phyloP scores from a whole-genome alignment of 495 filamentous ascomycete genomes.

The Choiromyces venosus region DNA sequence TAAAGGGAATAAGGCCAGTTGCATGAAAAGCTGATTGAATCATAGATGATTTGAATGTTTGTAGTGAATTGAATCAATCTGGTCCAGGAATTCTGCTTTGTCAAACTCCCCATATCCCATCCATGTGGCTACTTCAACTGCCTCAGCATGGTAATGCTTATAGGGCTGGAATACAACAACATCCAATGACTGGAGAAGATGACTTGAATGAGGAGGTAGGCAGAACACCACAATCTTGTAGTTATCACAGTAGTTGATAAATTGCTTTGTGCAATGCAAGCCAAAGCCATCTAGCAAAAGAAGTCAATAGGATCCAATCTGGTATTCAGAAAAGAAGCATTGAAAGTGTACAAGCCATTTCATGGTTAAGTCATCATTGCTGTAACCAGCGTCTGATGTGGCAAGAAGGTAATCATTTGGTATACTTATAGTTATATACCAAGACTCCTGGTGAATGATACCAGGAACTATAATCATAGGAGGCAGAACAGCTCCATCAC shows the following conservation, averaged over 20 bases:
- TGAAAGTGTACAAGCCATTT: slow-evolving; percentile 14
- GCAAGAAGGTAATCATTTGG: background rate
- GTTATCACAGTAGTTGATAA: slow-evolving; percentile 27
- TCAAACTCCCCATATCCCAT: slow-evolving; percentile 20
- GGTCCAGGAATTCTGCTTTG: slow-evolving; percentile 35
- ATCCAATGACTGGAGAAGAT: slow-evolving; percentile 18
- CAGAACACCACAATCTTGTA: slow-evolving; percentile 13
- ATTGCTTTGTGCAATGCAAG: slow-evolving; percentile 16
- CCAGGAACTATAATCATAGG: slow-evolving; percentile 16
- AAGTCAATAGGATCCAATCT: slow-evolving; percentile 7
- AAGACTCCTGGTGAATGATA: background rate
- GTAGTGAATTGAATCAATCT: slow-evolving; percentile 12
- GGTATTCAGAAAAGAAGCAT: background rate
- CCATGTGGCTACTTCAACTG: slow-evolving; percentile 25
- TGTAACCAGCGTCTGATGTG: background rate
- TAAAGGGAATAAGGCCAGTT: slow-evolving; percentile 26
- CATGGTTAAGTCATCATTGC: background rate
- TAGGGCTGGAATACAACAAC: slow-evolving; percentile 29
- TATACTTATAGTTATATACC: background rate
- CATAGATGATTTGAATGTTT: slow-evolving; percentile 17
- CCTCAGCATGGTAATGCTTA: slow-evolving; percentile 32
- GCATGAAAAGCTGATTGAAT: slow-evolving; percentile 14
- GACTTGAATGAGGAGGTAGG: slow-evolving; percentile 3
- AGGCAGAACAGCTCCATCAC: slow-evolving; percentile 2
- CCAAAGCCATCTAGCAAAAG: slow-evolving; percentile 23